A percentile compares a stretch with the other conserved stretches of the same genome.
These are phyloP conservation scores for Phytophthora fragariaefolia DNA, from an alignment of 352 stramenopile genomes.

Conservation along the genomic window DNA sequence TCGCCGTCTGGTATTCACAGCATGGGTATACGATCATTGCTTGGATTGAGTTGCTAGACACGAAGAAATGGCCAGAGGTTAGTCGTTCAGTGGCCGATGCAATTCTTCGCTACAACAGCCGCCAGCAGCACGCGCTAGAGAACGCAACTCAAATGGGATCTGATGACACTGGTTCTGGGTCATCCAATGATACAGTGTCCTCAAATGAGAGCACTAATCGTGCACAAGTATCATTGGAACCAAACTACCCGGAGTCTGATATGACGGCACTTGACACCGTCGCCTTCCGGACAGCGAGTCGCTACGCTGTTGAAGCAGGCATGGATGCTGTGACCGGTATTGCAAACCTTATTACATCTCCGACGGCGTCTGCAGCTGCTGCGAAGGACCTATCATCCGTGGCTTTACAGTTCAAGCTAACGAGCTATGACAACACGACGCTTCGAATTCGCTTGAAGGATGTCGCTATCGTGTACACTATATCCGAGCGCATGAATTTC, in stretches of 20 bases:
- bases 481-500: constrained; percentile 87
- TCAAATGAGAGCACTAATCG: constrained; percentile 62
- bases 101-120: constrained; percentile 80
- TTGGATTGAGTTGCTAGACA: constrained; percentile 87
- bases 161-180: constrained; percentile 54
- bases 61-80: constrained; percentile 86
- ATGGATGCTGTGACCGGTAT: constrained; percentile 72
- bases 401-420: constrained; percentile 89
- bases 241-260: constrained; percentile 51
- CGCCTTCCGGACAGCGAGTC: constrained; percentile 39
- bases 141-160: constrained; percentile 46
- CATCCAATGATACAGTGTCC: constrained; percentile 71
- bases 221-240: constrained; percentile 49
- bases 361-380: constrained; percentile 46
- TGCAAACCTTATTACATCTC: constrained; percentile 64
- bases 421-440: constrained; percentile 81
- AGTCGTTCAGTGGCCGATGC: constrained; percentile 64
- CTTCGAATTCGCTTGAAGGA: constrained; percentile 87
- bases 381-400: constrained; percentile 72
- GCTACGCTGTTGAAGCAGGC: constrained; percentile 43
- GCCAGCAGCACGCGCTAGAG: constrained; percentile 67
- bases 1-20: constrained; percentile 87
- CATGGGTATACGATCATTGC: constrained; percentile 85
- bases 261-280: constrained; percentile 46
- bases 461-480: constrained; percentile 88